Evolutionary conservation across 345 rosid species (phyloP), one percentile per base, ranked within the genome.

Genomic region (Ceriops zippeliana): DNA sequence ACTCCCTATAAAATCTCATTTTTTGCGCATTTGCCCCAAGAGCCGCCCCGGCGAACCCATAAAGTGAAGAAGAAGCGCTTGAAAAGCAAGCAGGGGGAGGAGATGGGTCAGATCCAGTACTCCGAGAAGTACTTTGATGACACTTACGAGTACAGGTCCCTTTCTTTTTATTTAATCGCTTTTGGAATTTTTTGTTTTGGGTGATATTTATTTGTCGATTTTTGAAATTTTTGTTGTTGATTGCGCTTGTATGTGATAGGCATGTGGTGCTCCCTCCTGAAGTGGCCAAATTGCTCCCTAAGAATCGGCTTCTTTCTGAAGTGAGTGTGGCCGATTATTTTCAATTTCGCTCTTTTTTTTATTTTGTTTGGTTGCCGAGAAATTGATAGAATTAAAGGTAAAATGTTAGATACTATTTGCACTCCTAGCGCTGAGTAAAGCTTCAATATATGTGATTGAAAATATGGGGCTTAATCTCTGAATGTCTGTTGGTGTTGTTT

Each of bases 91-190:
- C 37, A 5, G 49, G 42, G 34, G 7, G 38, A 28, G 30, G 62
- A 53, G 62, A 95, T 95, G 99, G 98, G 90, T 62, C 99, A 91
- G 89, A 95, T 95, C 83, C 98, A 95, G 80, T 95, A 95, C 84
- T 95, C 99, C 0, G 99, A 95, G 81, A 95, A 95, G 76, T 95
- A 91, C 73, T 91, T 87, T 76, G 99, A 95, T 37, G 99, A 95
- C 78, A 84, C 90, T 58, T 85, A 80, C 63, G 99, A 95, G 77
- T 93, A 91, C 76, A 88, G 98, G 97, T 4, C 22, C 68, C 38
- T 63, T 53, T 22, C 3, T 6, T 37, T 10, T 28, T 42, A 17
- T 42, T 42, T 42, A 13, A 13, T 42, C 19, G 16, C 17, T 42
- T 42, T 0, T 13, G 17, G 17, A n/a, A 0, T 61, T 21, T n/a